phyloP scores from a whole-genome alignment of 2,329 filamentous ascomycete species.

The Xylariaceae sp. region DNA sequence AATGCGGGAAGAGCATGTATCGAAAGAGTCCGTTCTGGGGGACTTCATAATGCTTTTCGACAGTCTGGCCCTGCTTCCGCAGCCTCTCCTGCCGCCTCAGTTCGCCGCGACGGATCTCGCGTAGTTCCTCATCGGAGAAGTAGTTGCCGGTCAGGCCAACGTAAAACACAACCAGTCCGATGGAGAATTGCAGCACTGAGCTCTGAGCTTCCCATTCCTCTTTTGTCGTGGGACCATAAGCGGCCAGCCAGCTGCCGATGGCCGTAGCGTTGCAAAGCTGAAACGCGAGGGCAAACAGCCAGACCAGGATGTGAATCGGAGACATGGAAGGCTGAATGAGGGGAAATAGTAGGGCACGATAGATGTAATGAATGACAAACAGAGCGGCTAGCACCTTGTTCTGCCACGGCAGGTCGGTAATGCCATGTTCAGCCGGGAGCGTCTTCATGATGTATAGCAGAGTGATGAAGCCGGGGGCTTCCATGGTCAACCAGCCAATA shows the following conservation, averaged over 20 bases:
- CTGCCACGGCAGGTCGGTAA: conserved; percentile 61
- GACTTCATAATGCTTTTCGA: conserved; percentile 80
- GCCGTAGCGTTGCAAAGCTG: conserved; percentile 74
- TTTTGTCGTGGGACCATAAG: conserved; percentile 63
- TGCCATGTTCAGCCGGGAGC: conserved; percentile 51
- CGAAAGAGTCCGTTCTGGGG: conserved; percentile 77
- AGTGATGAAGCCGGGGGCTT: conserved; percentile 67
- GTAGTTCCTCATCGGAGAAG: conserved; percentile 81
- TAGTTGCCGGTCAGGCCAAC: conserved; percentile 74
- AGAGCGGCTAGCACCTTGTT: conserved; percentile 69
- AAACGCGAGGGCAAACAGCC: conserved; percentile 58
- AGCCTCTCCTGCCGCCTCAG: conserved; percentile 46
- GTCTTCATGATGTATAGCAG: conserved; percentile 72
- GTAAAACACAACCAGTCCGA: conserved; percentile 69
- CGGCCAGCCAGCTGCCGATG: conserved; percentile 73
- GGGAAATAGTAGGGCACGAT: conserved; percentile 79
- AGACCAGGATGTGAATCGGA: conserved; percentile 69
- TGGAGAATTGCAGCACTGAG: conserved; percentile 37
- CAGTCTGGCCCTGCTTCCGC: conserved; percentile 34
- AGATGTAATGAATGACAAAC: conserved; percentile 78
- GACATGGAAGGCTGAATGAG: conserved; percentile 87
- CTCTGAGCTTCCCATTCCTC: conserved; percentile 39
- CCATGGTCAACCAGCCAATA: conserved; percentile 83
- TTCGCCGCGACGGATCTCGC: conserved; percentile 73
- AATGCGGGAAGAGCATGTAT: conserved; percentile 83